phyloP scores from a whole-genome alignment of 139 green algal genomes.

The Micromonas commoda region DNA sequence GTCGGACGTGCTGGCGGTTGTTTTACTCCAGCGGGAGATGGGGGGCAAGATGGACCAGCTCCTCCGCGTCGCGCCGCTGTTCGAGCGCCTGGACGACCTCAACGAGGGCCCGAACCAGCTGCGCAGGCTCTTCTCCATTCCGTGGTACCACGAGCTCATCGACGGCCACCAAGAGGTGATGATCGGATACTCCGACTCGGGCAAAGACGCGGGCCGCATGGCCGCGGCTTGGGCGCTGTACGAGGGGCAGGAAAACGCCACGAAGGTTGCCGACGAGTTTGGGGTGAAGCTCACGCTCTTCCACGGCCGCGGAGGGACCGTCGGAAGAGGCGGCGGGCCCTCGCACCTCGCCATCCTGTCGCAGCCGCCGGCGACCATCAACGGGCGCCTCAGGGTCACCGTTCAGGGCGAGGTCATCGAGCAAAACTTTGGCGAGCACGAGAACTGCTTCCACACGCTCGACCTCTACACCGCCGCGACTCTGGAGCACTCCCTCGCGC shows the following conservation, averaged over 20 bases:
- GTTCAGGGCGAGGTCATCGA: slow-evolving; percentile 84
- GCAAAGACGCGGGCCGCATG: slow-evolving; percentile 92
- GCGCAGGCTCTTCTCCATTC: slow-evolving; percentile 42
- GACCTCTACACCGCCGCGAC: slow-evolving; percentile 34
- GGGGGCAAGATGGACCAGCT: slow-evolving; percentile 39
- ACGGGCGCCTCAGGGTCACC: slow-evolving; percentile 82
- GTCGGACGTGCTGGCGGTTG: slow-evolving; percentile 86
- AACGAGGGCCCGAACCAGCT: slow-evolving; percentile 49
- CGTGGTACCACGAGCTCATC: slow-evolving; percentile 58
- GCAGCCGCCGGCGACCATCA: slow-evolving; percentile 79
- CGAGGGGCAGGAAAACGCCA: slow-evolving; percentile 43
- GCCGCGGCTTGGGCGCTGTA: slow-evolving; percentile 88
- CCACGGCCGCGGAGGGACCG: slow-evolving; percentile 87
- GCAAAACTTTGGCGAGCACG: slow-evolving; percentile 76
- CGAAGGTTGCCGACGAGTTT: slow-evolving; percentile 36
- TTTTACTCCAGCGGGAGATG: slow-evolving; percentile 87
- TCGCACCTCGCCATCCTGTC: slow-evolving; percentile 87
- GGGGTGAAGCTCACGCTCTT: slow-evolving; percentile 81
- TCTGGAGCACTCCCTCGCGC: slow-evolving; percentile 26
- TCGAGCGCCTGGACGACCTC: slow-evolving; percentile 91
- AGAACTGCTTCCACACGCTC: slow-evolving; percentile 34
- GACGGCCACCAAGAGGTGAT: slow-evolving; percentile 78
- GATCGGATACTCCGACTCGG: slow-evolving; percentile 94
- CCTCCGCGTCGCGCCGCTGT: slow-evolving; percentile 87
- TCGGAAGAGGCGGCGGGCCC: slow-evolving; percentile 89